Conservation (phyloP, 108 stramenopile species). For the Ochromonas danica region DNA sequence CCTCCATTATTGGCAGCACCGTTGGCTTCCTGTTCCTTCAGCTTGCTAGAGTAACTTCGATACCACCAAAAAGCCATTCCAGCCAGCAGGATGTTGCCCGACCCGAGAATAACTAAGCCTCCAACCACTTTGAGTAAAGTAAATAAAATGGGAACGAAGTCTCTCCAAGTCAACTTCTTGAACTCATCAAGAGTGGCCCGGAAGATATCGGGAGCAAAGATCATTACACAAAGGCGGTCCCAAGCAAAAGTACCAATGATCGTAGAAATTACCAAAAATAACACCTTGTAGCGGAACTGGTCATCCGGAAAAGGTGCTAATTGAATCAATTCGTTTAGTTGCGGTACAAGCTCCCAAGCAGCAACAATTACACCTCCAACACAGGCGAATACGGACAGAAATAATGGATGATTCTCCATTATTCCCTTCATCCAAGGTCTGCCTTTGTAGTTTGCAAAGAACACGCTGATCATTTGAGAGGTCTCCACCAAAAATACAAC, state of each 20-base stretch:
- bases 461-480: constrained; percentile 87
- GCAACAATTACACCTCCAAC: constrained; percentile 38
- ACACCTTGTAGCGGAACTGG: constrained; percentile 76
- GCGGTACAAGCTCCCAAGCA: constrained; percentile 33
- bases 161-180: constrained; percentile 11
- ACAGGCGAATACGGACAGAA: constrained; percentile 69
- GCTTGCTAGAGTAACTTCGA: not conserved
- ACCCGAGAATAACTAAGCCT: constrained; percentile 26
- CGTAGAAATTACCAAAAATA: constrained; percentile 72
- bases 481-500: constrained; percentile 92
- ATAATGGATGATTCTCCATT: constrained; percentile 62
- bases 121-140: constrained; percentile 34
- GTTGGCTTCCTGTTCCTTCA: not conserved
- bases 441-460: constrained; percentile 96
- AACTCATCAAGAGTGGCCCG: constrained; percentile 32
- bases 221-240: constrained; percentile 82
- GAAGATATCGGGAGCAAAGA: constrained; percentile 80
- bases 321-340: constrained; percentile 93
- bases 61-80: not conserved
- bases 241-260: constrained; percentile 74
- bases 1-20: not conserved
- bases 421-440: constrained; percentile 97
- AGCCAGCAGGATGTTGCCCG: constrained; percentile 33
- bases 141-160: constrained; percentile 37
- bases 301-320: constrained; percentile 92